Percentiles rank a stretch among this genome's conserved stretches.
phyloP scores from a whole-genome alignment of 2,329 filamentous ascomycete species.

The Neopestalotiopsis clavispora region DNA sequence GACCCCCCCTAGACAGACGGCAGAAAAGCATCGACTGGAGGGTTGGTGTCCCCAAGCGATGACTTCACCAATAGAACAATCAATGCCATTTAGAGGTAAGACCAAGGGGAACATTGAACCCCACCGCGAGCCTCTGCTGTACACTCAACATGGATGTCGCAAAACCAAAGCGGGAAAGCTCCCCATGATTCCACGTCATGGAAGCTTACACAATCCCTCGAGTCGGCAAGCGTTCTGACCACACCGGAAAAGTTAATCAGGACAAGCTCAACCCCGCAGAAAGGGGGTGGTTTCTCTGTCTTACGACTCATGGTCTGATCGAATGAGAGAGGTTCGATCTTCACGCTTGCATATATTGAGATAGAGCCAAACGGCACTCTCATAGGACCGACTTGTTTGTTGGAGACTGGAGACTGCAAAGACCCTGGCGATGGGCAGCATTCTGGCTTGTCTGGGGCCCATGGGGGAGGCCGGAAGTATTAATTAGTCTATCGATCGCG shows the following conservation, averaged over 20 bases:
- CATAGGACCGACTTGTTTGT: neutral
- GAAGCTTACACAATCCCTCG: conserved; percentile 18
- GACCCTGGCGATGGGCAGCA: neutral
- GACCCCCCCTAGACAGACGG: neutral
- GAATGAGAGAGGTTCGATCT: neutral
- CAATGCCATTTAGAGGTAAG: neutral
- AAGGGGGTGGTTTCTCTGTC: neutral
- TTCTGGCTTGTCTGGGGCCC: neutral
- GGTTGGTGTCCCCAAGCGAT: neutral
- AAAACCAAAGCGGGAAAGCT: neutral
- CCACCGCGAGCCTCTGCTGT: conserved; percentile 5
- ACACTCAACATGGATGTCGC: neutral
- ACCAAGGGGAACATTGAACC: neutral
- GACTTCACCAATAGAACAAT: conserved; percentile 19
- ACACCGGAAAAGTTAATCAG: neutral
- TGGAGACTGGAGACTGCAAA: neutral
- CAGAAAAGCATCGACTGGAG: neutral
- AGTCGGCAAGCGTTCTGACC: conserved; percentile 19
- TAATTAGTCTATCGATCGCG: neutral
- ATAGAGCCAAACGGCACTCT: neutral
- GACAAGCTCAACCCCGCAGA: conserved; percentile 32
- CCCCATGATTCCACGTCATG: conserved; percentile 23
- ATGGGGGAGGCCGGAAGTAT: conserved; percentile 1
- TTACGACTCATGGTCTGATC: conserved; percentile 3
- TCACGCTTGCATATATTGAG: neutral